Base-by-base conservation (phyloP, 164 flowering plant species). In the Platanus orientalis region DNA sequence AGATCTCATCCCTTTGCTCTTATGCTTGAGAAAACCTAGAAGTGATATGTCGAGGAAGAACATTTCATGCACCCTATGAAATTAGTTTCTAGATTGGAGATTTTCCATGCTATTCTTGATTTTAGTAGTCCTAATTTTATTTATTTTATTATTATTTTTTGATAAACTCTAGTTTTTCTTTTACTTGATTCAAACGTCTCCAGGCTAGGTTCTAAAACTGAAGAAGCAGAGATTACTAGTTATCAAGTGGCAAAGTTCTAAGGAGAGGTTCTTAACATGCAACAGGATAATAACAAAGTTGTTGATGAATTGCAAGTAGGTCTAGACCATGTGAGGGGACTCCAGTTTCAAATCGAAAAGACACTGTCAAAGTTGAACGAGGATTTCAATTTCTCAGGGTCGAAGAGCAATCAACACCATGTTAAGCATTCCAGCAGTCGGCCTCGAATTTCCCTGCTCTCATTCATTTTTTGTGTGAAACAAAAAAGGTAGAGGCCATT, bases 41-140 rank as follows among this genome's bases (percentile, higher is more conserved):
- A 77, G 80, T 93, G 19, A 80, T 89, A 60, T 94, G 97, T 61
- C 96, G 95, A 9, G 97, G 95, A 65, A 82, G 96, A 78, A 89
- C 97, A 45, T 94, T 94, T 72, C 98, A 94, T 66, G 98, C 97
- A 0, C 98, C 98, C 26, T 87, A 96, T 71, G 98, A 94, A 72
- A 94, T 94, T 69, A 60, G 87, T 44, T 81, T 78, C 76, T 93
- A 90, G 80, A 58, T 68, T 57, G 48, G 49, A 58, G 39, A 6
- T 54, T 45, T 50, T n/a, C n/a, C n/a, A n/a, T n/a, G n/a, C n/a
- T n/a, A n/a, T n/a, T n/a, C n/a, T n/a, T n/a, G n/a, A n/a, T n/a
- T 57, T 60, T 1, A 54, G 55, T 39, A 34, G 4, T 66, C 32
- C 40, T 16, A 14, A 7, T 58, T 50, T 32, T 7, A 30, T 23